Evolutionary conservation across 2,329 filamentous ascomycete genomes (phyloP).

Genomic region (Dactylellina cionopaga): DNA sequence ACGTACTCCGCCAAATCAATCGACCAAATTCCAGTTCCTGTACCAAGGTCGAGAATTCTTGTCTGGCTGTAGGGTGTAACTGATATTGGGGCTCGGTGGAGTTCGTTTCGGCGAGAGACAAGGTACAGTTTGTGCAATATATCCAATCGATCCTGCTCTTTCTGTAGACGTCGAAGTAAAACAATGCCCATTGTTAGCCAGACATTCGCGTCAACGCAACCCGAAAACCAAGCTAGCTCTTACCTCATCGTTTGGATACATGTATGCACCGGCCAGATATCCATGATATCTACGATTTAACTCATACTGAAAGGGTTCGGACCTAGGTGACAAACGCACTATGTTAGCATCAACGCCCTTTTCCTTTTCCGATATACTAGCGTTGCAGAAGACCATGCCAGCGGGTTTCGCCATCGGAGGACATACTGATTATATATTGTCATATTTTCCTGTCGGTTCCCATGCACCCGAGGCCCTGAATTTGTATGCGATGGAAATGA

Average conservation of each 20-base stretch:
- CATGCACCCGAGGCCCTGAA: constrained; percentile 29
- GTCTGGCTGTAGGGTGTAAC: constrained; percentile 56
- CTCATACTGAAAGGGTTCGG: constrained; percentile 61
- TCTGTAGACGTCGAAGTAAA: constrained; percentile 61
- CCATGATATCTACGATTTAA: constrained; percentile 77
- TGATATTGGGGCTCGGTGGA: constrained; percentile 63
- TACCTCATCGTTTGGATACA: constrained; percentile 81
- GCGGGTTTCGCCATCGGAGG: not conserved
- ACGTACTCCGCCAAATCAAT: constrained; percentile 77
- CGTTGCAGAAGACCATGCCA: not conserved
- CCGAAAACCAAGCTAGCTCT: constrained; percentile 55
- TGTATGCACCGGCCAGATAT: constrained; percentile 74
- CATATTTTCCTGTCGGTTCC: constrained; percentile 48
- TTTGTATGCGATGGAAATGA: constrained; percentile 21
- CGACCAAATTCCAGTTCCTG: constrained; percentile 90
- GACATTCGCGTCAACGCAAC: constrained; percentile 25
- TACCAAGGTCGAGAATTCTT: constrained; percentile 75
- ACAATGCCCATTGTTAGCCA: constrained; percentile 45
- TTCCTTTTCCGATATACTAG: not conserved
- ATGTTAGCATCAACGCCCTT: not conserved
- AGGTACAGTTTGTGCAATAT: constrained; percentile 82
- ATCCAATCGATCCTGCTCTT: constrained; percentile 80
- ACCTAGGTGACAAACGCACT: not conserved
- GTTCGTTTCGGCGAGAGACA: constrained; percentile 68
- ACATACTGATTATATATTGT: constrained; percentile 46